Evolutionary conservation across 1,284 basidiomycete species (phyloP), one percentile per base, ranked within the genome.

Genomic region (Trichosporon sp.): DNA sequence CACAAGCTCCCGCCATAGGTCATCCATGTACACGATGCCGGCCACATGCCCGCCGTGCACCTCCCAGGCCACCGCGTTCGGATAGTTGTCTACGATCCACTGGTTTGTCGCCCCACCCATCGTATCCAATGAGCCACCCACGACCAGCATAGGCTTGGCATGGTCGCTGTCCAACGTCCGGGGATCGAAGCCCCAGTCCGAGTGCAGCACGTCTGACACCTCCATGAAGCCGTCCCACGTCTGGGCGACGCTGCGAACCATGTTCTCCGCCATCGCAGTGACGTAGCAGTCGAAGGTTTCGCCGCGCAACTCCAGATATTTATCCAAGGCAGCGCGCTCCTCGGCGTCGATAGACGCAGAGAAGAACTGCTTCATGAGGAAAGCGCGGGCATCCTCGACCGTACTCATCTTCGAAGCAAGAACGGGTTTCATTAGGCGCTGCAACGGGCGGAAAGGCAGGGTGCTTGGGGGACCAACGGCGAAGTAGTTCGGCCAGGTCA

Each of bases 211-310:
- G 27, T 80, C 74, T 5, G 84, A 70, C 62, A 84, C 75, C 65
- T 86, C 85, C 71, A 85, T 77, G 73, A 87, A 87, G 1, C 88
- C 88, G 65, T 84, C 84, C 87, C 87, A 88, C 32, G 69, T 67
- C 35, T 76, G 82, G 21, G 83, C 80, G 15, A 88, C 85, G 74
- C 87, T 88, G 65, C 83, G 82, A 65, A 84, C 75, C 68, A 84
- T 78, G 66, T 84, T 85, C 68, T 77, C 75, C 2, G 85, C 86
- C 71, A 87, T 79, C 69, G 77, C 74, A 65, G 80, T 78, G 74
- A 86, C 84, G 56, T 84, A 78, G 68, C 87, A 81, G 1, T 84
- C 86, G 66, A 85, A 85, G 18, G 77, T 77, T 23, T 84, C 73
- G 0, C 83, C 85, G 15, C 79, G 6, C 15, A 7, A 7, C 18